Evolutionary conservation across 1,139 yeast species (phyloP), one percentile per base, ranked within the genome.

Genomic region (Arxiozyma bovina): DNA sequence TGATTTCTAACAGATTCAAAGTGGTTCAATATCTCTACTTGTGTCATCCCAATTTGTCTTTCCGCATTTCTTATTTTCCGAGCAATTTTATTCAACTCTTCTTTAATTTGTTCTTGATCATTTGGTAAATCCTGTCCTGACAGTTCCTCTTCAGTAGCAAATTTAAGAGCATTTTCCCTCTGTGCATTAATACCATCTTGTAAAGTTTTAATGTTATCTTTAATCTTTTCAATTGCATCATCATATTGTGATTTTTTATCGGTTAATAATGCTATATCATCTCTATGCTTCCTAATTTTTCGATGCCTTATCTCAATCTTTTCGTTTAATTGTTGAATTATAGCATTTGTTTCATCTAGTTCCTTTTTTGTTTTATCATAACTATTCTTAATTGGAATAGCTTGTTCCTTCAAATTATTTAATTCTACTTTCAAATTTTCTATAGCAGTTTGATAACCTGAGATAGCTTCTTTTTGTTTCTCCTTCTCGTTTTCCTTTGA

Each of bases 11-110:
- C 71, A 22, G 61, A 61, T 18, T 70, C 67, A 51, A 73, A 74
- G 22, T 74, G 65, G n/a, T 66, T 59, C 22, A 73, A 63, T 4
- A 77, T 74, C 45, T 73, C 69, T 42, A 74, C 77, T 45, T 77
- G 74, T 1, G 77, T 63, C 57, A 75, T 68, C 3, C 80, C 81
- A 12, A 77, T 62, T 22, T 65, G 64, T 51, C 67, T 65, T 56
- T 77, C 77, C 3, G 76, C 74, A 41, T 65, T 65, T 25, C 65
- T 62, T 42, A 77, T 68, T 38, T 67, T 65, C 41, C 59, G 61
- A 4, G 71, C 67, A 40, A 77, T 65, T 11, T 63, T 63, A 41
- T 65, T 67, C 42, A 76, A 64, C 59, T 74, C 75, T 3, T 57
- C 53, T 53, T 69, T 71, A 20, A 78, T 69, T 3, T 66, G 67